phyloP scores from a whole-genome alignment of 768 basidiomycete species.

The Lentinula sp. region DNA sequence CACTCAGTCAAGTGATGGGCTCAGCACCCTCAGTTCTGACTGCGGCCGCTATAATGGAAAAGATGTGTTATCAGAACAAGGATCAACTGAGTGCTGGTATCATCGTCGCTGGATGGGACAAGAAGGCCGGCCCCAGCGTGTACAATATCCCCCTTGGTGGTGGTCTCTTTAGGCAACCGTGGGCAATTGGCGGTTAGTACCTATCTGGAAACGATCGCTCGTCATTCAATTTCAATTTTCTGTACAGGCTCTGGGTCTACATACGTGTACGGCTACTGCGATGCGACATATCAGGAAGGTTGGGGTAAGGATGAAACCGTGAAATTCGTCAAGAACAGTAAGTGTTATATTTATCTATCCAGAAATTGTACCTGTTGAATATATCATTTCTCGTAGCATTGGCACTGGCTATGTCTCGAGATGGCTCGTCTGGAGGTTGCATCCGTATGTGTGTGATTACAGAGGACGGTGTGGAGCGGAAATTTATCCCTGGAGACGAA shows the following conservation, averaged over 20 bases:
- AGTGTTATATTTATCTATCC: conserved; percentile 22
- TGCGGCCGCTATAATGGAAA: conserved; percentile 81
- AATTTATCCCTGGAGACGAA: conserved; percentile 89
- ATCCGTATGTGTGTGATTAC: conserved; percentile 98
- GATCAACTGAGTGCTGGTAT: conserved; percentile 86
- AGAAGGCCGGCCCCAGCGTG: conserved; percentile 82
- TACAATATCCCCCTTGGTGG: conserved; percentile 98
- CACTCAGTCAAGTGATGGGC: conserved; percentile 52
- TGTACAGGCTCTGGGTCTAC: conserved; percentile 84
- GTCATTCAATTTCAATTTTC: background rate
- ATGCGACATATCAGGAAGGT: conserved; percentile 93
- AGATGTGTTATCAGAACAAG: conserved; percentile 91
- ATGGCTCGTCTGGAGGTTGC: conserved; percentile 96
- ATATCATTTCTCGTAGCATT: conserved; percentile 51
- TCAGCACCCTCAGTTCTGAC: conserved; percentile 72
- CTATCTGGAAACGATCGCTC: background rate
- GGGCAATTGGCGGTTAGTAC: conserved; percentile 90
- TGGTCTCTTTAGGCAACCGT: conserved; percentile 94
- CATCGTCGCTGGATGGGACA: conserved; percentile 98
- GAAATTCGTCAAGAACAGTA: conserved; percentile 94
- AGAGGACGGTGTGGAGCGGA: conserved; percentile 82
- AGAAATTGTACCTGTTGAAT: background rate
- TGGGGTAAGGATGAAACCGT: conserved; percentile 89
- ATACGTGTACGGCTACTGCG: conserved; percentile 98
- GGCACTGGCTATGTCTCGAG: conserved; percentile 92